Conservation (phyloP, 768 basidiomycete species). For the Erythrobasidium yunnanense region DNA sequence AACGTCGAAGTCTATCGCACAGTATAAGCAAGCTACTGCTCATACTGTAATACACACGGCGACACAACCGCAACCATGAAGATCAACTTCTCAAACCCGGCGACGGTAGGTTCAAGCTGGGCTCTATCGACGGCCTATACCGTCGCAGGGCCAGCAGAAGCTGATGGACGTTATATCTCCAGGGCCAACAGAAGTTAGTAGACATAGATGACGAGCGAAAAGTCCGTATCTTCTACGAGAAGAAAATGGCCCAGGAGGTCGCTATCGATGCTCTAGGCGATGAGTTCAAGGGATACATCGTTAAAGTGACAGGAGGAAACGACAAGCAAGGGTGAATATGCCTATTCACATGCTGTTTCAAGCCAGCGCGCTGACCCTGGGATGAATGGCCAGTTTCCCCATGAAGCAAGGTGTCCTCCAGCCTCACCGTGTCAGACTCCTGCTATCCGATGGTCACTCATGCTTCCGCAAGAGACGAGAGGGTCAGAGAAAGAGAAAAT, state of each 20-base stretch:
- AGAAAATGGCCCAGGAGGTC: slow-evolving; percentile 92
- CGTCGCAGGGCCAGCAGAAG: slow-evolving; percentile 19
- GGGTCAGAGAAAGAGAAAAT: slow-evolving; percentile 98
- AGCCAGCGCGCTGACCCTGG: not conserved
- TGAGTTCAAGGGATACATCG: slow-evolving; percentile 92
- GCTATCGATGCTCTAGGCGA: slow-evolving; percentile 79
- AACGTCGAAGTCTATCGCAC: too few species aligned
- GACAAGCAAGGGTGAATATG: slow-evolving; percentile 47
- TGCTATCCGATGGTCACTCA: slow-evolving; percentile 91
- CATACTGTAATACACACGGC: too few species aligned
- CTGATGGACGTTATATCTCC: not conserved
- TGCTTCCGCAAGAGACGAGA: slow-evolving; percentile 86
- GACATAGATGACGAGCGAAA: slow-evolving; percentile 28
- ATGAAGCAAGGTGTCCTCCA: slow-evolving; percentile 99
- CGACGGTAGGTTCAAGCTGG: too few species aligned
- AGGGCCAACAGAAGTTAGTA: too few species aligned
- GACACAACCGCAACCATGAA: too few species aligned
- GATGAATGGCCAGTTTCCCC: slow-evolving; percentile 55
- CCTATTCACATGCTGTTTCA: not conserved
- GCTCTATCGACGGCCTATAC: too few species aligned
- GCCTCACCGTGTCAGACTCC: slow-evolving; percentile 81
- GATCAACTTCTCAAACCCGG: slow-evolving; percentile 20
- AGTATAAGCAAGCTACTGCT: too few species aligned
- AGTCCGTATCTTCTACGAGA: slow-evolving; percentile 41
- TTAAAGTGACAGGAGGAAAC: slow-evolving; percentile 95